Conservation (phyloP, 2,329 filamentous ascomycete genomes). For the Phialophora verrucosa region DNA sequence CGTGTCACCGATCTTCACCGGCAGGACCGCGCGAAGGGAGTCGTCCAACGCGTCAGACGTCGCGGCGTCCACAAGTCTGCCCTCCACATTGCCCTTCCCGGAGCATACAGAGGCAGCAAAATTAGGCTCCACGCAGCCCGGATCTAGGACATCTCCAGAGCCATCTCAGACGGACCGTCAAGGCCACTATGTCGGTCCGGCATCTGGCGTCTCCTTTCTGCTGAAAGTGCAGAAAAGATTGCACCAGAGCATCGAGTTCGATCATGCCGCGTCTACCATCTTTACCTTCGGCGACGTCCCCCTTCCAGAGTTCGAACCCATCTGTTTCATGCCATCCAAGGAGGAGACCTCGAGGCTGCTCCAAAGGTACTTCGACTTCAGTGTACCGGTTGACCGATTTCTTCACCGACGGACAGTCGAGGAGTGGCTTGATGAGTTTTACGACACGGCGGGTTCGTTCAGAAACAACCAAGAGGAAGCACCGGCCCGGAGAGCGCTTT, state of each 20-base stretch:
- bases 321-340: conserved; percentile 47
- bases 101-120: no score
- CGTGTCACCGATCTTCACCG: no score
- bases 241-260: conserved; percentile 40
- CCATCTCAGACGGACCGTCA: conserved; percentile 33
- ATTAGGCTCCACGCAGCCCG: no score
- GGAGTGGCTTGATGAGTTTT: conserved; percentile 54
- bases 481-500: background rate
- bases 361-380: conserved; percentile 51
- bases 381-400: conserved; percentile 53
- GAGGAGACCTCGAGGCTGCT: conserved; percentile 40
- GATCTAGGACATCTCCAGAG: conserved; percentile 22
- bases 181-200: conserved; percentile 39
- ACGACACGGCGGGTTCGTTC: conserved; percentile 53
- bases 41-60: no score
- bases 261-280: conserved; percentile 44
- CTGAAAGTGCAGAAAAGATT: conserved; percentile 37
- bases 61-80: no score
- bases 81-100: no score
- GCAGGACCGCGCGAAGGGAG: no score
- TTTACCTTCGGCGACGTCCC: conserved; percentile 51
- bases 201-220: conserved; percentile 39
- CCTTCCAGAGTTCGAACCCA: conserved; percentile 52
- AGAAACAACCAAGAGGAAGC: conserved; percentile 47
- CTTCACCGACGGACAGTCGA: conserved; percentile 53